phyloP scores from a whole-genome alignment of 805 yeast species.

The Saccharomycopsis babjevae region DNA sequence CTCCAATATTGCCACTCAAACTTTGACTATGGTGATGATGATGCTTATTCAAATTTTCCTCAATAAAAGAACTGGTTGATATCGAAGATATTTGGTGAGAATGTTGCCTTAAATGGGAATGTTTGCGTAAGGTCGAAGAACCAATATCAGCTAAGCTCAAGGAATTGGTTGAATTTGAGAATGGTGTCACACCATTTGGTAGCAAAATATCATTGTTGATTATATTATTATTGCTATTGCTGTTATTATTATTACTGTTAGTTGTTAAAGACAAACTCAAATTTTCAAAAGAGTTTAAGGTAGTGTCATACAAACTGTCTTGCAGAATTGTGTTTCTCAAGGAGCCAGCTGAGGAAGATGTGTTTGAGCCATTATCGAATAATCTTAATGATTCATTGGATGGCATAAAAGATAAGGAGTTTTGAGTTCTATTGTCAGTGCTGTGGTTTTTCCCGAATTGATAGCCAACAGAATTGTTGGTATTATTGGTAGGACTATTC shows the following conservation, averaged over 20 bases:
- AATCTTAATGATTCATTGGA: slow-evolving; percentile 12
- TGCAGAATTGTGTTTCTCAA: slow-evolving; percentile 3
- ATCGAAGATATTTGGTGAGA: neutral
- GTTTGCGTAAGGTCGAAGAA: neutral
- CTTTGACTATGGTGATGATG: neutral
- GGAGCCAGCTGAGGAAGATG: neutral
- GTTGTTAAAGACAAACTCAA: neutral
- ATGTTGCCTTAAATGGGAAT: neutral
- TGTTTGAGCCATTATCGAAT: neutral
- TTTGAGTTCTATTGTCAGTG: neutral
- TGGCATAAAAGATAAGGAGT: slow-evolving; percentile 4
- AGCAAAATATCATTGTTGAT: neutral
- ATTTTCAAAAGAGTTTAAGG: neutral
- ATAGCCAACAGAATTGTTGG: neutral
- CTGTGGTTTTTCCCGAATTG: neutral
- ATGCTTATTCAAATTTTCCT: neutral
- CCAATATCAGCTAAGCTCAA: neutral
- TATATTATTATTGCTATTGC: neutral
- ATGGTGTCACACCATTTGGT: neutral
- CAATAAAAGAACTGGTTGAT: neutral
- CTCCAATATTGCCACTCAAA: neutral
- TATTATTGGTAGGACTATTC: neutral
- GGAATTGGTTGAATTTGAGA: neutral
- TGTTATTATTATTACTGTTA: neutral
- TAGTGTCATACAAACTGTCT: neutral